Conservation (phyloP, 176 grass and related monocot species). For the Elaeis guineensis region DNA sequence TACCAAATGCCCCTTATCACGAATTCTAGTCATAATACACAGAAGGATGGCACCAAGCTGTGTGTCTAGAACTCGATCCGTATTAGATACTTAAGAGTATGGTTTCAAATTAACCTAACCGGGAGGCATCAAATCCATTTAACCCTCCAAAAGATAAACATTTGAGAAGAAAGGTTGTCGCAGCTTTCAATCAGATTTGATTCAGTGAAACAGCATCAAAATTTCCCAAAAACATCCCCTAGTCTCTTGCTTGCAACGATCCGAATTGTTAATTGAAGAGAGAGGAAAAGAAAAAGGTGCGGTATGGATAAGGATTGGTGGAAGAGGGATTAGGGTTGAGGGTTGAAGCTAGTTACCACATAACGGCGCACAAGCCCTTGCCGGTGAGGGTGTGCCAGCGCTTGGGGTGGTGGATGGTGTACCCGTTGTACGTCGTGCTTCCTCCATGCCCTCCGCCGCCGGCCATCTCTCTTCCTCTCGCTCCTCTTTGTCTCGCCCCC, state of each 20-base stretch:
- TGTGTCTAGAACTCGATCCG: too few species aligned
- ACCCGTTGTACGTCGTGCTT: conserved; percentile 85
- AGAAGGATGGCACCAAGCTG: too few species aligned
- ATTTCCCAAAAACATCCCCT: too few species aligned
- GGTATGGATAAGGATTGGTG: not conserved
- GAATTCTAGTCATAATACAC: too few species aligned
- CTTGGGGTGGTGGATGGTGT: conserved; percentile 72
- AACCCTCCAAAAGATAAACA: too few species aligned
- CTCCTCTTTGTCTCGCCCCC: conserved; percentile 1
- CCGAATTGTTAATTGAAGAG: not conserved
- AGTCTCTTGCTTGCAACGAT: not conserved
- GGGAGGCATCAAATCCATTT: too few species aligned
- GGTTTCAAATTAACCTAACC: too few species aligned
- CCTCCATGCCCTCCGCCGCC: conserved; percentile 35
- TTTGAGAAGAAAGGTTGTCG: too few species aligned
- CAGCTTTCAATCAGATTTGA: too few species aligned
- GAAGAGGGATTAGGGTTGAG: not conserved
- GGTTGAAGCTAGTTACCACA: conserved; percentile 44
- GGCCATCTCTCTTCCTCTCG: not conserved
- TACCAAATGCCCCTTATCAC: too few species aligned
- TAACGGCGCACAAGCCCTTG: conserved; percentile 85
- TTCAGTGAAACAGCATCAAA: too few species aligned
- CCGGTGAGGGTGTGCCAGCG: conserved; percentile 82
- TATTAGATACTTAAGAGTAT: too few species aligned
- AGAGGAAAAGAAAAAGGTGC: not conserved